phyloP scores from a whole-genome alignment of 352 stramenopile species.

The Lagenidium giganteum region DNA sequence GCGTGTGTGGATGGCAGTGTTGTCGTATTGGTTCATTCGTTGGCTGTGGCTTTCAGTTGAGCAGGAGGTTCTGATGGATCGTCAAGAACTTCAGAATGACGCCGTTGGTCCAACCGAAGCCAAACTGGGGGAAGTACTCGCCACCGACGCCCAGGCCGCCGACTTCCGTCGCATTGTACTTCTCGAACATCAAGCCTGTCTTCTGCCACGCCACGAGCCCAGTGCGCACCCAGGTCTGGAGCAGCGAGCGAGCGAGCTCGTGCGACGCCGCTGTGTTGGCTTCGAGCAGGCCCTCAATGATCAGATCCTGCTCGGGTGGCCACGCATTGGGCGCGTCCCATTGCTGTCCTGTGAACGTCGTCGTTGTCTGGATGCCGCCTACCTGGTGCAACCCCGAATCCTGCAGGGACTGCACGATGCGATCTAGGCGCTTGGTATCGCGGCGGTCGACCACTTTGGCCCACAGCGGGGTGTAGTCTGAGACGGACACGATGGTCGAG shows the following conservation, averaged over 20 bases:
- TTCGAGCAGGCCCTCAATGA: conserved; percentile 70
- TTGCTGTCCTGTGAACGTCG: conserved; percentile 71
- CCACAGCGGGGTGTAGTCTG: conserved; percentile 78
- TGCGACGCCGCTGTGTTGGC: conserved; percentile 43
- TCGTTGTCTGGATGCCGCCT: conserved; percentile 68
- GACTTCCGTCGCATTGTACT: conserved; percentile 76
- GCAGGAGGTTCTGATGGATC: conserved; percentile 66
- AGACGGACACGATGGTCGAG: conserved; percentile 45
- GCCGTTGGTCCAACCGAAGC: conserved; percentile 86
- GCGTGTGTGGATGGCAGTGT: neutral
- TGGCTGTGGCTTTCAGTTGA: neutral
- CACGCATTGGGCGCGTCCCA: conserved; percentile 86
- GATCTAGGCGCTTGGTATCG: conserved; percentile 36
- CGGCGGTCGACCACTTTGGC: conserved; percentile 51
- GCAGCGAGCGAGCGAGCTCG: conserved; percentile 40
- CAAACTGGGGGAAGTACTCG: conserved; percentile 87
- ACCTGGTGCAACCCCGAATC: conserved; percentile 55
- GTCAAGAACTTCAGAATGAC: conserved; percentile 86
- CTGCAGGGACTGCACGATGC: conserved; percentile 41
- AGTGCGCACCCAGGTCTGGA: conserved; percentile 59
- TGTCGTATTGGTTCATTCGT: neutral
- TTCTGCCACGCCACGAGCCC: conserved; percentile 57
- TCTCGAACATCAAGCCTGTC: conserved; percentile 85
- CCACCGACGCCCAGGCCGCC: conserved; percentile 67
- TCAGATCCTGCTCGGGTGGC: conserved; percentile 78